Evolutionary conservation across 2,329 filamentous ascomycete genomes (phyloP), one percentile per base, ranked within the genome.

Genomic region (Xylariaceae sp.): DNA sequence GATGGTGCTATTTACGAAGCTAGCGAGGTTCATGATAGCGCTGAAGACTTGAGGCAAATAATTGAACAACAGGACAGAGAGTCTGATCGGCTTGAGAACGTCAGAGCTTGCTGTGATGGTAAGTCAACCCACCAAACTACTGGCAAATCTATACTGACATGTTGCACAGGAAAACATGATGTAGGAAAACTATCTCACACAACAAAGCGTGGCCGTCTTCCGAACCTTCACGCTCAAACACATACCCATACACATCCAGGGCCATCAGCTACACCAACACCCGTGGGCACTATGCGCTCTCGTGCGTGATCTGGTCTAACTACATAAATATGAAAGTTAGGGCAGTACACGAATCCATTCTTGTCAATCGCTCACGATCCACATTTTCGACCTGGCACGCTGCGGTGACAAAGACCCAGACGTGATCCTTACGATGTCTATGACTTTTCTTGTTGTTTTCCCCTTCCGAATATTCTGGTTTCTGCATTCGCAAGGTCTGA

Each of bases 21-120:
- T 39, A 82, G 78, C 58, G 82, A 83, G 64, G 83, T 84, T 13
- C 85, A 87, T 59, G 89, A 93, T 68, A 91, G 87, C 65, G 89
- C 89, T 3, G 91, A 96, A 71, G 91, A 97, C 68, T 71, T 96
- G 52, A 81, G 91, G 51, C 82, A 87, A 59, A 85, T 92, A 59
- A 90, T 93, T 64, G 89, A 93, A 73, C 80, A 83, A 58, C 87
- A 92, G 68, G 88, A 93, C 65, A 79, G 85, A 48, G 89, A 92
- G 62, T 79, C 87, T 21, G 89, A 92, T 68, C 82, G 87, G 58
- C 80, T 97, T 65, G 93, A 97, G 79, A 97, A 99, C 71, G 94
- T 99, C 60, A 82, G 94, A 69, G 92, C 93, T 55, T 99, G 94
- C 76, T 99, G 94, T 73, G 94, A 97, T 82, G 94, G 92, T 93